Percentiles rank a stretch among this genome's conserved stretches.
These are phyloP conservation scores for Medicago lupulina DNA, from an alignment of 306 rosid species.

Conservation along the genomic window DNA sequence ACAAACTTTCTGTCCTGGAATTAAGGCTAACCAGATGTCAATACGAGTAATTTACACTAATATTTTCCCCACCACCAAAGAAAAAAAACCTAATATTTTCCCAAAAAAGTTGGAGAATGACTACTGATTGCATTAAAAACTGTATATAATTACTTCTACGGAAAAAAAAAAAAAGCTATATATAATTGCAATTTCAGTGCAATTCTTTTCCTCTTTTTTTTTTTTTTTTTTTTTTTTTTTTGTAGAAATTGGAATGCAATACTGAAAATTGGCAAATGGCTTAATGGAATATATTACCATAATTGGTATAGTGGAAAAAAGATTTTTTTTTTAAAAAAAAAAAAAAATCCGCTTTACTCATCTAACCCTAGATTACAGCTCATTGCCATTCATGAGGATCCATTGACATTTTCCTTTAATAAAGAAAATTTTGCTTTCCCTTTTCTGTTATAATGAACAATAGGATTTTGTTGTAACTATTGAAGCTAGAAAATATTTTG, in stretches of 20 bases:
- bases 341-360: neutral
- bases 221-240: neutral
- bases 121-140: neutral
- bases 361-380: neutral
- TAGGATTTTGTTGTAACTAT: neutral
- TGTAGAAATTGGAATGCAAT: neutral
- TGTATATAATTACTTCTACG: neutral
- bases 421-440: too few relatives aligned
- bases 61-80: too few relatives aligned
- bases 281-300: neutral
- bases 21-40: slow-evolving; percentile 2
- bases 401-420: neutral
- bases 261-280: slow-evolving; percentile 22
- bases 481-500: slow-evolving; percentile 27
- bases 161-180: too few relatives aligned
- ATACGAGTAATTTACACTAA: slow-evolving; percentile 14
- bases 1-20: neutral
- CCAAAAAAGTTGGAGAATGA: neutral
- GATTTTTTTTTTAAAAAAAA: neutral
- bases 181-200: neutral
- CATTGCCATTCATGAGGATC: slow-evolving; percentile 18
- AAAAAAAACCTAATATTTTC: slow-evolving; percentile 4
- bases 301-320: neutral
- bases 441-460: too few relatives aligned
- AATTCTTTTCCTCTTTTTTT: neutral